phyloP scores from a whole-genome alignment of 441 rosid genomes.

The California macrophylla region DNA sequence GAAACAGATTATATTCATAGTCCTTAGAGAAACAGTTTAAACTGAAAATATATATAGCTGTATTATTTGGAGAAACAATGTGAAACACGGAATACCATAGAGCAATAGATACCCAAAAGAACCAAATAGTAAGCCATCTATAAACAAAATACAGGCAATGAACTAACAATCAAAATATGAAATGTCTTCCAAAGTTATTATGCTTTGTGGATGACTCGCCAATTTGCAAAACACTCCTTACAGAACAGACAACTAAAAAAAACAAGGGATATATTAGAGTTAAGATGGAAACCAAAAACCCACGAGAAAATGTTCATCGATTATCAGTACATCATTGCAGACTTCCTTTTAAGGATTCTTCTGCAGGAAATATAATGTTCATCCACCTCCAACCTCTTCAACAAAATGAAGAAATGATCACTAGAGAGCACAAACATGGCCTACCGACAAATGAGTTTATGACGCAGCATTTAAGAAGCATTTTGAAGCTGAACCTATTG shows the following conservation, averaged over 20 bases:
- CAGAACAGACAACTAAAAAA: neutral
- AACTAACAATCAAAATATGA: no score
- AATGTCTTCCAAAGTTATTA: no score
- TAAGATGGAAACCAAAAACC: neutral
- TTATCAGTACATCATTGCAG: neutral
- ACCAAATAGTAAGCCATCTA: neutral
- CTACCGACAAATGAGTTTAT: neutral
- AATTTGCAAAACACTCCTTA: neutral
- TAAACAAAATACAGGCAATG: neutral
- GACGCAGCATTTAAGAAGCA: neutral
- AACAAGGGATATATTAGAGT: neutral
- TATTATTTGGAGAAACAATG: neutral
- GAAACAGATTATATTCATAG: neutral
- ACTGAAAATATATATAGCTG: neutral
- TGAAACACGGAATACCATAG: neutral
- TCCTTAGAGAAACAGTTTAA: neutral
- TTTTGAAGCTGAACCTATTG: neutral
- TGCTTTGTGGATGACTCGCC: neutral
- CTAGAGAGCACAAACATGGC: neutral
- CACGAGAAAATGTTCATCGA: neutral
- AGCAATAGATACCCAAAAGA: neutral
- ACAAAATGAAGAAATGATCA: neutral
- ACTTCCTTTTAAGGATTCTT: neutral
- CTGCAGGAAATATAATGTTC: neutral
- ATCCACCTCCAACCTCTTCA: neutral